These are phyloP conservation scores for Septoria petroselini DNA, from an alignment of 2,329 filamentous ascomycete genomes.

Conservation along the genomic window DNA sequence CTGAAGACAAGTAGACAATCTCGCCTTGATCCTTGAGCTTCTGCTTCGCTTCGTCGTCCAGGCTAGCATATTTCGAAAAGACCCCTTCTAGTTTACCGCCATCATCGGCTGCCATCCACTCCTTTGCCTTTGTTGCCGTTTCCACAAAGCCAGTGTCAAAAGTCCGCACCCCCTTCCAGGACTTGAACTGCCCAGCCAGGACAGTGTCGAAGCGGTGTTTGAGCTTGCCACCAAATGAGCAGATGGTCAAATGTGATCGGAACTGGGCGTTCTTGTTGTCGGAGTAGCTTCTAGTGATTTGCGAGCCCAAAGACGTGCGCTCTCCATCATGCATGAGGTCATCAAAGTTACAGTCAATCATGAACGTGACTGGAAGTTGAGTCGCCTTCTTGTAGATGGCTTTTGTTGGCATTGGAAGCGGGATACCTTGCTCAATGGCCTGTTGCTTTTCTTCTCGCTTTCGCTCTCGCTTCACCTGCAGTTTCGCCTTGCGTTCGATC, in stretches of 20 bases:
- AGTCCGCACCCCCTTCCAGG: constrained; percentile 77
- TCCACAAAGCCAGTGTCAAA: constrained; percentile 70
- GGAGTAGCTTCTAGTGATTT: constrained; percentile 84
- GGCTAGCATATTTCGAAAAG: constrained; percentile 28
- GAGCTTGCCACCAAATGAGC: constrained; percentile 71
- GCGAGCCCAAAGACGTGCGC: constrained; percentile 73
- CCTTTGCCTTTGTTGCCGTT: constrained; percentile 63
- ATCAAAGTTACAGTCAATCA: constrained; percentile 92
- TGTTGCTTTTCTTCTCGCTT: constrained; percentile 39
- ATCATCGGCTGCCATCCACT: constrained; percentile 60
- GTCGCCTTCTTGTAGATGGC: constrained; percentile 11
- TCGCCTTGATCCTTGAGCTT: constrained; percentile 44
- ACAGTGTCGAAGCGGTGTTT: constrained; percentile 76
- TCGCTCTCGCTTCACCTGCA: constrained; percentile 52
- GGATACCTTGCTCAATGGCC: constrained; percentile 21
- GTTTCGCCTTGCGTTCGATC: constrained; percentile 57
- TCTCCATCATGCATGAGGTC: constrained; percentile 85
- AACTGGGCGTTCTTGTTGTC: constrained; percentile 72
- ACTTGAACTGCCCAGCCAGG: constrained; percentile 65
- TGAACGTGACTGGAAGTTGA: constrained; percentile 68
- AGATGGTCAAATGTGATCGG: constrained; percentile 70
- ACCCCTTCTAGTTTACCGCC: constrained; percentile 32
- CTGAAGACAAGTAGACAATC: constrained; percentile 85
- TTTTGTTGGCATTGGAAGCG: constrained; percentile 8
- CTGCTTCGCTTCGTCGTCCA: constrained; percentile 20